Evolutionary conservation across 352 stramenopile genomes (phyloP), one percentile per base, ranked within the genome.

Genomic region (Phytophthora megakarya): DNA sequence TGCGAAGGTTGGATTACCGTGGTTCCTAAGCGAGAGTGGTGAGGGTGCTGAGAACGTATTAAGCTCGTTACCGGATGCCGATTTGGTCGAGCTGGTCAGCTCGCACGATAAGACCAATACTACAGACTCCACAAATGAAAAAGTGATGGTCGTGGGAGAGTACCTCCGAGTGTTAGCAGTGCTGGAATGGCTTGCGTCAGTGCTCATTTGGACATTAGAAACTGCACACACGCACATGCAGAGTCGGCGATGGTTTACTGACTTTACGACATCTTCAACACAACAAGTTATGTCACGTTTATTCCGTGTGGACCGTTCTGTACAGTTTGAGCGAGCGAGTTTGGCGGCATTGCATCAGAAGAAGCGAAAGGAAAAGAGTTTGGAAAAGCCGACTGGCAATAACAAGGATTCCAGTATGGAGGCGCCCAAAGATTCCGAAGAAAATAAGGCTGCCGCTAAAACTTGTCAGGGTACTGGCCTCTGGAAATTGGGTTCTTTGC

Each of bases 401-500:
- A 56, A 68, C 0, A 23, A 21, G 13, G 65, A 75, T 58, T 30
- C 19, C 21, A 63, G n/a, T 43, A 72, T 75, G 66, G 51, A 70
- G 8, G 12, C 32, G n/a, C 1, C 28, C 25, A 18, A 28, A n/a
- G 56, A 3, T 37, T 53, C 22, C 40, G 11, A 13, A 48, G 57
- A 23, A 18, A 50, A 45, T 40, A 64, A 51, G 23, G 16, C 39
- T 22, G 12, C 44, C 13, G 15, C 42, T 1, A 60, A 63, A 40
- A 39, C n/a, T 45, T 26, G n/a, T 39, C 35, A 38, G 15, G 32
- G 46, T 40, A 67, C 66, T 22, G 75, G 76, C 6, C 25, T 94
- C n/a, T 95, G 86, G 84, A 93, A 94, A 72, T 65, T 95, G 47
- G 84, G 82, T 6, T 93, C 84, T 15, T 43, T 96, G 13, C 60